phyloP scores from a whole-genome alignment of 495 filamentous ascomycete species.

The Extremus antarcticus region DNA sequence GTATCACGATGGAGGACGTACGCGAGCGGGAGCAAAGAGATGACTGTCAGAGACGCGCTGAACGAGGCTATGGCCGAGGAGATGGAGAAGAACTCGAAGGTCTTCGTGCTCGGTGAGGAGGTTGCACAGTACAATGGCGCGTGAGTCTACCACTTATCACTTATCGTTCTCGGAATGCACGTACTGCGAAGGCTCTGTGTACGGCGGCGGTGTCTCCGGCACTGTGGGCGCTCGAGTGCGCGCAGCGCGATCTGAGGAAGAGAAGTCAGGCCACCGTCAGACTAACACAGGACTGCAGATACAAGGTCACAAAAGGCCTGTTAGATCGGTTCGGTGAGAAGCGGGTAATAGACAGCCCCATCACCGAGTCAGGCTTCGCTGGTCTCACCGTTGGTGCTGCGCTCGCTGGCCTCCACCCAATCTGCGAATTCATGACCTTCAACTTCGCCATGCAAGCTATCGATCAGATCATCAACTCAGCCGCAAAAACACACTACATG shows the following conservation, averaged over 20 bases:
- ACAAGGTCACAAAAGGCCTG: constrained; percentile 97
- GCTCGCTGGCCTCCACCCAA: constrained; percentile 82
- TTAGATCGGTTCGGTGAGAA: constrained; percentile 95
- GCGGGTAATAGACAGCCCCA: constrained; percentile 94
- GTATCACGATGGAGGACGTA: constrained; percentile 29
- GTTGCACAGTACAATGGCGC: constrained; percentile 99
- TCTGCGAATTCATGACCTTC: constrained; percentile 99
- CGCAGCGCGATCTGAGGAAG: too few species aligned
- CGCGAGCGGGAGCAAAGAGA: constrained; percentile 62
- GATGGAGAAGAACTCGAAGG: constrained; percentile 85
- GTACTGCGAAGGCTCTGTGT: too few species aligned
- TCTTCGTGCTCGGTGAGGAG: constrained; percentile 93
- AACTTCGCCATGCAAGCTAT: constrained; percentile 99
- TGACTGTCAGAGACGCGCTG: constrained; percentile 91
- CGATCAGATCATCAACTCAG: constrained; percentile 98
- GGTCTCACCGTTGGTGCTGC: constrained; percentile 91
- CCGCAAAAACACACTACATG: constrained; percentile 99
- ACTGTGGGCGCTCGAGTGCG: too few species aligned
- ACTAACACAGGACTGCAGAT: constrained; percentile 38
- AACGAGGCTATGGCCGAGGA: constrained; percentile 98
- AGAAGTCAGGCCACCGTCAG: too few species aligned
- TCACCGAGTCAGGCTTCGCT: constrained; percentile 90
- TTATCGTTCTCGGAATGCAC: neutral
- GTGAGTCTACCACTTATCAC: constrained; percentile 34
- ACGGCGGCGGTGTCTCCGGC: too few species aligned